Evolutionary conservation across 2,329 filamentous ascomycete species (phyloP).

Genomic region (Trichoderma guizhouense): DNA sequence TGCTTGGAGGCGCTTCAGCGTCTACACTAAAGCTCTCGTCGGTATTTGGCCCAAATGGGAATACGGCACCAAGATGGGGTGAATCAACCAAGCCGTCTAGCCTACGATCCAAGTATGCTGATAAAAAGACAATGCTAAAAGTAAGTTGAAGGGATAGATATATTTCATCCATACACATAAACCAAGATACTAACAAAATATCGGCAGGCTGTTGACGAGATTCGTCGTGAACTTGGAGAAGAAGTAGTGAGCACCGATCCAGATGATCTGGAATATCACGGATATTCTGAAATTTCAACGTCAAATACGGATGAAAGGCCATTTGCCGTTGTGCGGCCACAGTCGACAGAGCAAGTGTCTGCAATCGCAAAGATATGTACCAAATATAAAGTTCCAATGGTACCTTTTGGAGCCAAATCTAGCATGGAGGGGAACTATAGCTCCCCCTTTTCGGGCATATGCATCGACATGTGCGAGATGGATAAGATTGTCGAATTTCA

Average conservation of each 20-base stretch:
- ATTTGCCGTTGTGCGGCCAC: constrained; percentile 63
- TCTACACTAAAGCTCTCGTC: not conserved
- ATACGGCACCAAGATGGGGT: constrained; percentile 19
- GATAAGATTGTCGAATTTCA: constrained; percentile 62
- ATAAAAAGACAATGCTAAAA: constrained; percentile 24
- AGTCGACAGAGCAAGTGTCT: constrained; percentile 61
- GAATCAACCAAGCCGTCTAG: not conserved
- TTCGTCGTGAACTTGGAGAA: constrained; percentile 40
- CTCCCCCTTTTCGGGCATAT: constrained; percentile 63
- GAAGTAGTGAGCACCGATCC: constrained; percentile 62
- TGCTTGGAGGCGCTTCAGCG: constrained; percentile 6
- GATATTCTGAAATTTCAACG: constrained; percentile 68
- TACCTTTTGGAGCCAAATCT: constrained; percentile 71
- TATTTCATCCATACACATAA: not conserved
- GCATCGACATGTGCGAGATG: constrained; percentile 68
- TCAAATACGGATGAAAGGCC: constrained; percentile 63
- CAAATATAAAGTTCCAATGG: constrained; percentile 64
- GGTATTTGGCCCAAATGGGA: not conserved
- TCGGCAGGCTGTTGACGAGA: constrained; percentile 22
- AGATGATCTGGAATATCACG: constrained; percentile 61
- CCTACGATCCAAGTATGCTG: constrained; percentile 23
- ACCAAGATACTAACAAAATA: not conserved
- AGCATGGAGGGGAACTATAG: constrained; percentile 70
- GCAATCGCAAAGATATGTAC: constrained; percentile 60
- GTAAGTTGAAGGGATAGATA: constrained; percentile 6